These are phyloP conservation scores for Camellia granthamiana DNA, from an alignment of 148 eudicot genomes.

Conservation along the genomic window DNA sequence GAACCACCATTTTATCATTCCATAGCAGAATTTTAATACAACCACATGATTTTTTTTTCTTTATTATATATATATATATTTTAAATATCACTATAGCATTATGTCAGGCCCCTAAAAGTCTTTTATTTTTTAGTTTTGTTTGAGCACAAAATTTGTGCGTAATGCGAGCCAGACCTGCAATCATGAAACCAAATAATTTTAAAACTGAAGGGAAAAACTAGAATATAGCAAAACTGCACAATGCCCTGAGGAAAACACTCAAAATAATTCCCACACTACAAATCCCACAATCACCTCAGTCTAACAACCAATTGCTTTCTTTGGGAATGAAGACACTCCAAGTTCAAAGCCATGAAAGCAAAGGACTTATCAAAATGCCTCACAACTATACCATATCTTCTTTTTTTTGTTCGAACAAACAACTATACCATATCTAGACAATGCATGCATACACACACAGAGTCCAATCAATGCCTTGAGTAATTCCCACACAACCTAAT, in stretches of 20 bases:
- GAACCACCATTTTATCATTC: background rate
- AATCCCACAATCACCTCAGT: background rate
- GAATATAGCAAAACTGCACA: background rate
- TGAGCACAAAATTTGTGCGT: background rate
- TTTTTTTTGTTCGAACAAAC: background rate
- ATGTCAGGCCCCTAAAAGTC: background rate
- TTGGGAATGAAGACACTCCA: background rate
- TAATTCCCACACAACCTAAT: background rate
- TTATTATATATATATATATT: background rate
- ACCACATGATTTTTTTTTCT: too few relatives aligned
- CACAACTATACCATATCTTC: background rate
- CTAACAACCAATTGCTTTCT: background rate
- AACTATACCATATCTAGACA: background rate
- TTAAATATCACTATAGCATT: background rate
- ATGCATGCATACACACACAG: too few relatives aligned
- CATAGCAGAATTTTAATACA: background rate
- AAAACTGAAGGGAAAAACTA: background rate
- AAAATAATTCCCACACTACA: background rate
- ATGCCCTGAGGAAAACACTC: background rate
- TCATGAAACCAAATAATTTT: background rate
- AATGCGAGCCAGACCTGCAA: background rate
- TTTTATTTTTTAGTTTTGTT: background rate
- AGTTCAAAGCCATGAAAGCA: background rate
- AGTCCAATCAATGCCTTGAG: background rate
- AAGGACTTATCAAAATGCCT: background rate